Evolutionary conservation across 345 rosid genomes (phyloP), one percentile per base, ranked within the genome.

Genomic region (Brassica carinata): DNA sequence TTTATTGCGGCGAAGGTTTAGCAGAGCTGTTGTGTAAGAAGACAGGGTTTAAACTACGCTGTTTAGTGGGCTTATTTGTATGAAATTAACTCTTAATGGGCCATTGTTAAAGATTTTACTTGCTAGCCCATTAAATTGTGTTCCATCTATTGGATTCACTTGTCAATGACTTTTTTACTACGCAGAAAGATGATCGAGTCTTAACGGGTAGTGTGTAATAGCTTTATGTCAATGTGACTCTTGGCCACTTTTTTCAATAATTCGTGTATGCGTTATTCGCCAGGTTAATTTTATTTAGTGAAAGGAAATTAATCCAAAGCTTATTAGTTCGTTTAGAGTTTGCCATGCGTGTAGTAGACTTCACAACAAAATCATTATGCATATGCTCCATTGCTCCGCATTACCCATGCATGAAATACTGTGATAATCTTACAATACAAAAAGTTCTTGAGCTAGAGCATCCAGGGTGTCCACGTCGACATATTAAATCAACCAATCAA

Each of bases 1-100:
- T 68, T 73, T 79, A 18, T 59, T 68, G 64, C 77, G 53, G 77
- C 63, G 34, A 66, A 72, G 82, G 78, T 67, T 79, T 67, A 67
- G 51, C 69, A 79, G 74, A 58, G 67, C 55, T 27, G 53, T 53
- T 27, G 14, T 27, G 30, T 34, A 34, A 64, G 69, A 64, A 33
- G 58, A 65, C 8, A 10, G 34, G 1, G 55, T 48, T 48, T 48
- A 43, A 3, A 3, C 40, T 8, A 62, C 17, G 3, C 8, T 29
- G 45, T 68, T 68, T 29, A 77, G 14, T 76, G 73, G 74, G 62
- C 68, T 59, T 18, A 15, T 43, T 38, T 23, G 15, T 55, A 6
- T 5, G 43, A 33, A 65, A 33, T 5, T 5, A 17, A 10, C 27
- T 10, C 2, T 5, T 30, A 69, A 18, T 62, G 81, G 75, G 71